phyloP scores from a whole-genome alignment of 345 rosid species.

The Ceriops zippeliana region DNA sequence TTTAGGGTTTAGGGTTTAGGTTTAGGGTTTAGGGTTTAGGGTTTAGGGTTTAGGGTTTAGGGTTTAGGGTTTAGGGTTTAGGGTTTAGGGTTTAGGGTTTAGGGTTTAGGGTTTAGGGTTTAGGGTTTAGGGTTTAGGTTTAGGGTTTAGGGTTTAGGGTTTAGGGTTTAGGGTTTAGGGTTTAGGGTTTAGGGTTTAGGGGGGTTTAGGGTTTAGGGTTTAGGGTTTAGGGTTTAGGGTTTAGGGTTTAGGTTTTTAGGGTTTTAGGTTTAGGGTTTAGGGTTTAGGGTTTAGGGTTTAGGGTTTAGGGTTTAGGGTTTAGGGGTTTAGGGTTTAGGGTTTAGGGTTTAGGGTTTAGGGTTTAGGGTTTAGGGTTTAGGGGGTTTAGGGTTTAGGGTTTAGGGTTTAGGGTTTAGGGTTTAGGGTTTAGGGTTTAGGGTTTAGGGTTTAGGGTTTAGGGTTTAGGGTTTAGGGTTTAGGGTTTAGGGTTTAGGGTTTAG shows the following conservation, averaged over 20 bases:
- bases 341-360: constrained; percentile 14
- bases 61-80: constrained; percentile 22
- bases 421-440: constrained; percentile 23
- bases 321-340: constrained; percentile 12
- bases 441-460: constrained; percentile 24
- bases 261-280: constrained; percentile 21
- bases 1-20: constrained; percentile 15
- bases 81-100: constrained; percentile 24
- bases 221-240: no score
- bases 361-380: constrained; percentile 7
- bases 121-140: constrained; percentile 13
- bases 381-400: constrained; percentile 17
- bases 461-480: constrained; percentile 11
- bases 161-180: constrained; percentile 25
- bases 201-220: no score
- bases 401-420: constrained; percentile 20
- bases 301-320: constrained; percentile 16
- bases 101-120: constrained; percentile 24
- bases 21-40: constrained; percentile 9
- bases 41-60: constrained; percentile 13
- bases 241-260: no score
- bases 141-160: constrained; percentile 25
- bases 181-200: constrained; percentile 24
- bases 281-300: constrained; percentile 15
- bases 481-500: constrained; percentile 24